phyloP scores from a whole-genome alignment of 2,329 filamentous ascomycete genomes.

The Penicillium brevicompactum region DNA sequence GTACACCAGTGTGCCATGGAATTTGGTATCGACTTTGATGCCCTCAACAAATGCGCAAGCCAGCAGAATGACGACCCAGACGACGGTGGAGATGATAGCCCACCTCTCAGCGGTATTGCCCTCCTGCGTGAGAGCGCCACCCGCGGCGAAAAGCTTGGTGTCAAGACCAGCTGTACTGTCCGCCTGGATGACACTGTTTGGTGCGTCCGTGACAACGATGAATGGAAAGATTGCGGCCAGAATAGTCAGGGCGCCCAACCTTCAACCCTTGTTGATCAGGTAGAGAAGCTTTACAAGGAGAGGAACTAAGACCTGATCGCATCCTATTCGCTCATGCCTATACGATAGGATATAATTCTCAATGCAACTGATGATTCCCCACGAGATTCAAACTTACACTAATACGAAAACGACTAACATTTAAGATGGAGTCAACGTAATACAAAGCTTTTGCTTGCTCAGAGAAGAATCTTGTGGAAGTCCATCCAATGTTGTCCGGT shows the following conservation, averaged over 20 bases:
- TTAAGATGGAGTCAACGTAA: no score
- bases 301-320: constrained; percentile 16
- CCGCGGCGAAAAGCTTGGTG: constrained; percentile 61
- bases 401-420: no score
- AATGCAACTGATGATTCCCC: neutral
- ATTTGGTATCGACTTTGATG: constrained; percentile 81
- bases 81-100: constrained; percentile 59
- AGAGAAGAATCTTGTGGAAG: no score
- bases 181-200: constrained; percentile 77
- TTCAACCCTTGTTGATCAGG: constrained; percentile 70
- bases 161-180: constrained; percentile 75
- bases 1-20: constrained; percentile 87
- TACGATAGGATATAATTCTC: constrained; percentile 2
- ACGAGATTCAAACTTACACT: neutral
- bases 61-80: constrained; percentile 71
- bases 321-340: neutral
- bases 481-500: no score
- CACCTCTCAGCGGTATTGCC: constrained; percentile 55
- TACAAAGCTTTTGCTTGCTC: no score
- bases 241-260: constrained; percentile 55
- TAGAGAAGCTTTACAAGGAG: constrained; percentile 67
- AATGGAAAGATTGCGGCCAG: constrained; percentile 79
- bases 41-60: constrained; percentile 79
- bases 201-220: constrained; percentile 77
- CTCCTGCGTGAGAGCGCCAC: constrained; percentile 50